These are phyloP conservation scores for Hyaloscypha hepaticicola DNA, from an alignment of 495 filamentous ascomycete species.

Conservation along the genomic window DNA sequence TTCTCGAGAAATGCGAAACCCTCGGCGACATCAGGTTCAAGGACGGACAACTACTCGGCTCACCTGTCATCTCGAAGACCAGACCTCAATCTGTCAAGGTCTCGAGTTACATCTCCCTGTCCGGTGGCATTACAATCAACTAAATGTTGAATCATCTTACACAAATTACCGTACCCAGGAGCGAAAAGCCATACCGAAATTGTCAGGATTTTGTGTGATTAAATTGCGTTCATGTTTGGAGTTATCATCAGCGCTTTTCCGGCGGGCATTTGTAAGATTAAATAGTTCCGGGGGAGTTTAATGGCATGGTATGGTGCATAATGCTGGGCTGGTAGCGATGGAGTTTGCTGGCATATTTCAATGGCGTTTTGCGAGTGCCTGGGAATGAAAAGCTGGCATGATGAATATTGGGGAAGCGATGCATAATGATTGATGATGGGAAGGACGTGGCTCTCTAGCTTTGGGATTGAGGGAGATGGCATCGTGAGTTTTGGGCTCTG, in stretches of 20 bases:
- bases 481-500: not conserved
- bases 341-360: not conserved
- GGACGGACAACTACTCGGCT: constrained; percentile 40
- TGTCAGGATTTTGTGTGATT: not conserved
- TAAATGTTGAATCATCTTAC: constrained; percentile 4
- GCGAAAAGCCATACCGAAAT: not conserved
- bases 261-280: not conserved
- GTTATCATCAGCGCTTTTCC: not conserved
- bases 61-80: constrained; percentile 42
- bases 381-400: not conserved
- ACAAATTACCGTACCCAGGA: no score
- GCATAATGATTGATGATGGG: not conserved
- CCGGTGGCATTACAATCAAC: constrained; percentile 28
- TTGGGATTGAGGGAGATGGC: not conserved
- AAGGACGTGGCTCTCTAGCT: not conserved
- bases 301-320: not conserved
- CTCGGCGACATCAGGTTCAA: constrained; percentile 52
- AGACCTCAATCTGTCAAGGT: constrained; percentile 25
- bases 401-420: not conserved
- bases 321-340: not conserved
- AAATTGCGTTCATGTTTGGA: not conserved
- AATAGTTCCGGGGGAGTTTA: not conserved
- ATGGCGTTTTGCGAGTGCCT: not conserved
- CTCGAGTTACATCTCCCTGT: constrained; percentile 22
- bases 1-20: constrained; percentile 56